Conservation (phyloP, 1,284 basidiomycete species). For the Clitocybe nebularis region DNA sequence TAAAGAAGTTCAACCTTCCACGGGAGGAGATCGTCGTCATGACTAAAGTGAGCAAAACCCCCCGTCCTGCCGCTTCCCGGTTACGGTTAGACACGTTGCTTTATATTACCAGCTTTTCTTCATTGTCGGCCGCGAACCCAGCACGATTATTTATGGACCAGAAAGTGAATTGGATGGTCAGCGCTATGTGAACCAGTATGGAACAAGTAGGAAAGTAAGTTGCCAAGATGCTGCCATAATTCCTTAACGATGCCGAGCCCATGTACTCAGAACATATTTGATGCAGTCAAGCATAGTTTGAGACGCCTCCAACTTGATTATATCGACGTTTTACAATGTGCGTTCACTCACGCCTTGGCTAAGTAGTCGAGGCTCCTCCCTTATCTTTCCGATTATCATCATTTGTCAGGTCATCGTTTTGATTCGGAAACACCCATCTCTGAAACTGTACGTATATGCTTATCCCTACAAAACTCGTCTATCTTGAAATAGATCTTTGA, state of each 20-base stretch:
- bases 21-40: conserved; percentile 75
- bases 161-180: conserved; percentile 26
- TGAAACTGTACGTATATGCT: conserved; percentile 52
- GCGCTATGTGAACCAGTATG: conserved; percentile 60
- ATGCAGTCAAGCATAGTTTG: conserved; percentile 64
- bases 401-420: conserved; percentile 55
- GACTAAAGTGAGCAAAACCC: conserved; percentile 53
- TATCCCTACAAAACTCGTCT: too few relatives aligned
- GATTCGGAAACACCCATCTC: conserved; percentile 58
- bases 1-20: conserved; percentile 68
- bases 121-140: conserved; percentile 30
- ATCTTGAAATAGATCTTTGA: too few relatives aligned
- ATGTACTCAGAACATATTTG: conserved; percentile 61
- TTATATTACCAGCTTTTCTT: conserved; percentile 28
- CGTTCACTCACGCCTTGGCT: conserved; percentile 11
- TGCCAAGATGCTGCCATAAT: too few relatives aligned
- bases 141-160: conserved; percentile 12
- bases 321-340: conserved; percentile 65
- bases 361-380: neutral
- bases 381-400: neutral
- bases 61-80: neutral
- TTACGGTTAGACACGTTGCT: neutral
- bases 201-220: conserved; percentile 49
- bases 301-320: conserved; percentile 67
- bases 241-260: too few relatives aligned